Conservation (phyloP, 148 eudicot species). For the Vaccinium macrocarpon region DNA sequence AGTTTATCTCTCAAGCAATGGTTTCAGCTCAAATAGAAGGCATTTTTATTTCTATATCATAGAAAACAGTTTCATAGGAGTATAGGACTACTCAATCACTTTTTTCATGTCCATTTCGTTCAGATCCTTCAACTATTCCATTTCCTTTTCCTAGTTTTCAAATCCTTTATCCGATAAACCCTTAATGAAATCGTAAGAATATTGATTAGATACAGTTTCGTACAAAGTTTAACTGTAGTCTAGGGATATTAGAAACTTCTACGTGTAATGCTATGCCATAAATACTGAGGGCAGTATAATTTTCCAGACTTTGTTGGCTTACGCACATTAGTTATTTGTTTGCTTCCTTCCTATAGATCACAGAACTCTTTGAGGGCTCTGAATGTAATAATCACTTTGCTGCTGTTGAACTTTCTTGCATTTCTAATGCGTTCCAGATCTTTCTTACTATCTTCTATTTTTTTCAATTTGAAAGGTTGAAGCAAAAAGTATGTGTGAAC, state of each 20-base stretch:
- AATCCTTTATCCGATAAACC: neutral
- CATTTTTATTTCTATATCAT: neutral
- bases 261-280: neutral
- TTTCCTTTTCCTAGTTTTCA: neutral
- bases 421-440: neutral
- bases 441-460: neutral
- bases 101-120: neutral
- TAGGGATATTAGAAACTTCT: neutral
- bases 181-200: neutral
- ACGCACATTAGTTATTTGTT: neutral
- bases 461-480: neutral
- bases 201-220: neutral
- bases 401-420: neutral
- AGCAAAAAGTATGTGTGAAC: constrained; percentile 53
- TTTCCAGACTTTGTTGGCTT: neutral
- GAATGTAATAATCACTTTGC: neutral
- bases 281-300: neutral
- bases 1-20: neutral
- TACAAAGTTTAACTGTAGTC: neutral
- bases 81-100: neutral
- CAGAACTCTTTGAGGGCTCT: neutral
- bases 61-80: neutral
- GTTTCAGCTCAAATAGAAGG: neutral
- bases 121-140: neutral
- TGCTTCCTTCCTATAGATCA: constrained; percentile 7